Conservation (phyloP, 352 stramenopile species). For the Salisapilia sapeloensis region DNA sequence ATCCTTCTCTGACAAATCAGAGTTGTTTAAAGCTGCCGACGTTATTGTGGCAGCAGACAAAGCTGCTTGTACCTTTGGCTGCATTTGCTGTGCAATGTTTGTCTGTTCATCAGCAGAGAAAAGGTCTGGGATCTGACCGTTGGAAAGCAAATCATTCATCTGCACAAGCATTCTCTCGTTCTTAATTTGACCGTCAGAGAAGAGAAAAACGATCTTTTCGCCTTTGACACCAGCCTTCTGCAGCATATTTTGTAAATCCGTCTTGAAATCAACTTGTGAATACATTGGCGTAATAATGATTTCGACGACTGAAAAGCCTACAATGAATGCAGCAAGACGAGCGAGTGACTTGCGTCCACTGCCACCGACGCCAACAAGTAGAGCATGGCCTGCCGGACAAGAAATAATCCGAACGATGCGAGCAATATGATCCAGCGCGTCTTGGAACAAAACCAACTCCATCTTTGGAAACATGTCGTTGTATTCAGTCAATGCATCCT, state of each 20-base stretch:
- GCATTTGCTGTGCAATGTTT: conserved; percentile 77
- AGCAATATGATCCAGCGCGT: conserved; percentile 89
- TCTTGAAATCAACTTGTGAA: conserved; percentile 87
- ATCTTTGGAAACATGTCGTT: conserved; percentile 88
- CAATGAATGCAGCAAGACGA: conserved; percentile 84
- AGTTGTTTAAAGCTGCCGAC: conserved; percentile 1
- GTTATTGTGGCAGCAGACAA: conserved; percentile 5
- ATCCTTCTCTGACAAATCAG: conserved; percentile 79
- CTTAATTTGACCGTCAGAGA: conserved; percentile 89
- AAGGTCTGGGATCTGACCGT: conserved; percentile 85
- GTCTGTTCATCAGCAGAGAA: conserved; percentile 86
- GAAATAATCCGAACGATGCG: conserved; percentile 91
- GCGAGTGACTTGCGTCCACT: conserved; percentile 88
- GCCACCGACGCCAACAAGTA: conserved; percentile 89
- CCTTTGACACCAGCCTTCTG: conserved; percentile 85
- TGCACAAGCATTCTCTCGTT: conserved; percentile 92
- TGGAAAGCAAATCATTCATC: conserved; percentile 88
- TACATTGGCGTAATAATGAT: conserved; percentile 86
- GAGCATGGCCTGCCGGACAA: conserved; percentile 84
- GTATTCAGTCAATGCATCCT: conserved; percentile 85
- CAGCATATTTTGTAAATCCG: conserved; percentile 87
- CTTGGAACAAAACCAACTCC: conserved; percentile 93
- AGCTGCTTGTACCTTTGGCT: conserved; percentile 65
- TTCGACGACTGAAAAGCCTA: conserved; percentile 73
- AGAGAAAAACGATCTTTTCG: conserved; percentile 82